Evolutionary conservation across 441 rosid species (phyloP).

Genomic region (Pelargonium cotyledonis): DNA sequence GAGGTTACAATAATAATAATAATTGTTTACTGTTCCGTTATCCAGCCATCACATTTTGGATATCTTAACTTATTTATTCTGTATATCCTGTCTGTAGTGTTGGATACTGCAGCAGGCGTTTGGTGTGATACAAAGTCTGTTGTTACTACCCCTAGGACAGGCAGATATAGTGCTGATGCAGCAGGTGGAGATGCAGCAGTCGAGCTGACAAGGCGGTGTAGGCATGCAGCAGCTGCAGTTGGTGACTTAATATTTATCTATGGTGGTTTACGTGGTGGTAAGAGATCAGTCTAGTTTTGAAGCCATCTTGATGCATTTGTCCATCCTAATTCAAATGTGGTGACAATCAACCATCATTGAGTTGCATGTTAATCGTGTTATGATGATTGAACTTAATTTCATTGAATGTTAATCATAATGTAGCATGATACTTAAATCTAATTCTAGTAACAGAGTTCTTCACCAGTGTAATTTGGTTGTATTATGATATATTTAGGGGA

Average conservation of each 20-base stretch:
- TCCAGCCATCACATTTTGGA: slow-evolving; percentile 11
- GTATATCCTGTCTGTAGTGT: slow-evolving; percentile 42
- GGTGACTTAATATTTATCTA: slow-evolving; percentile 93
- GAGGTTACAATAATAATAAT: background rate
- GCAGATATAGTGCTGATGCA: slow-evolving; percentile 89
- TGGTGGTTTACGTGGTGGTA: slow-evolving; percentile 99
- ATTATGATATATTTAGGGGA: background rate
- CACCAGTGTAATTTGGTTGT: background rate
- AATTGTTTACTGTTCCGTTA: background rate
- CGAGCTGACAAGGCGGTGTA: slow-evolving; percentile 96
- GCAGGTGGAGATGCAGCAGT: slow-evolving; percentile 98
- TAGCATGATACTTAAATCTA: background rate
- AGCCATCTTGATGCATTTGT: background rate
- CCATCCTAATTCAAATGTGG: background rate
- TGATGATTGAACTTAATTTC: background rate
- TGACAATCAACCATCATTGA: background rate
- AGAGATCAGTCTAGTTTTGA: slow-evolving; percentile 17
- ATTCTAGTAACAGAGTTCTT: background rate
- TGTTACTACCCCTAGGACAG: slow-evolving; percentile 91
- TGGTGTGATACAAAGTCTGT: slow-evolving; percentile 99
- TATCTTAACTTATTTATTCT: background rate
- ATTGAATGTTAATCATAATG: background rate
- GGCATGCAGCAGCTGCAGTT: slow-evolving; percentile 99
- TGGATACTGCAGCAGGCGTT: slow-evolving; percentile 99
- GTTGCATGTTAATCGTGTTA: slow-evolving; percentile 2